Evolutionary conservation across 257 asterid species (phyloP).

Genomic region (Jaltomata sinuosa): DNA sequence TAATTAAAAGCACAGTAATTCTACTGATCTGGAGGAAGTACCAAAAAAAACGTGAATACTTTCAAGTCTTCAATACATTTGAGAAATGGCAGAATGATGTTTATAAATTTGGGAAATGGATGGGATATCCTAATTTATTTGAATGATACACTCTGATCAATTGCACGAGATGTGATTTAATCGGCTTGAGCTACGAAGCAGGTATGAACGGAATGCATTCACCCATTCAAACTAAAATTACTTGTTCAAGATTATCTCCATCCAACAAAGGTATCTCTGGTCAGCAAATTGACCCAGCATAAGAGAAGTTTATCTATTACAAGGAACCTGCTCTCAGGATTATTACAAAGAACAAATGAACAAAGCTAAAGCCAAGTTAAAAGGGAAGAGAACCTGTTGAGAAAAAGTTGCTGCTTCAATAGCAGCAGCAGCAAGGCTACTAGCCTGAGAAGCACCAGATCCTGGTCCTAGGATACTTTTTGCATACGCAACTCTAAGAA

Average conservation of each 20-base stretch:
- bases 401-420: conserved; percentile 99
- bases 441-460: conserved; percentile 75
- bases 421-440: conserved; percentile 98
- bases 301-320: neutral
- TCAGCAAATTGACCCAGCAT: neutral
- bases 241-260: neutral
- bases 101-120: neutral
- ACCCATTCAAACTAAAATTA: neutral
- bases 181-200: neutral
- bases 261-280: neutral
- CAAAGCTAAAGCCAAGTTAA: conserved; percentile 3
- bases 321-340: neutral
- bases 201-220: neutral
- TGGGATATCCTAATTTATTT: neutral
- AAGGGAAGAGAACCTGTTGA: conserved; percentile 63
- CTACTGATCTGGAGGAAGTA: neutral
- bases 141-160: neutral
- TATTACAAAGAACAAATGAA: neutral
- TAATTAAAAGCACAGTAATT: neutral
- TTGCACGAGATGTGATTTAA: neutral
- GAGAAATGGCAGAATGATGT: neutral
- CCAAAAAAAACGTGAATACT: neutral
- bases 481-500: conserved; percentile 98
- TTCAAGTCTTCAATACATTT: neutral
- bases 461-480: conserved; percentile 92